Evolutionary conservation across 2,329 filamentous ascomycete species (phyloP).

Genomic region (Apiospora rasikravindrae): DNA sequence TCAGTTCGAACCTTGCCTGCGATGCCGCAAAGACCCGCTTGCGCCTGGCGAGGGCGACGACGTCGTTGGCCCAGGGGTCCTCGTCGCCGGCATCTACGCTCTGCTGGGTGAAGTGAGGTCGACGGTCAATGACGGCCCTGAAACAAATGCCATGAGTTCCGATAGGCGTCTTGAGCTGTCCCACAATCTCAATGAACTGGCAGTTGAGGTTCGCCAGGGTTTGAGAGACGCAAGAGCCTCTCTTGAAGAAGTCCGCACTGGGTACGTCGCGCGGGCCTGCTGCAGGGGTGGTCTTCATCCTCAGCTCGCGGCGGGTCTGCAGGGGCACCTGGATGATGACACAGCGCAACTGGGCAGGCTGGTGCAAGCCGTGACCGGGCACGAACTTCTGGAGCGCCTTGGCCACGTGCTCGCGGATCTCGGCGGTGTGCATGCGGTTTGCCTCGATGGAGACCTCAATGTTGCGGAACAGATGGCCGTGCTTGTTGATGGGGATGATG

Average conservation of each 20-base stretch:
- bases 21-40: neutral
- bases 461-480: conserved; percentile 46
- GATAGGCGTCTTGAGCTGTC: conserved; percentile 28
- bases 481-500: conserved; percentile 43
- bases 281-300: neutral
- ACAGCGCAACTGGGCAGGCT: conserved; percentile 42
- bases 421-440: conserved; percentile 40
- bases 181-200: conserved; percentile 43
- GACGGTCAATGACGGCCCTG: conserved; percentile 31
- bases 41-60: conserved; percentile 26
- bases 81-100: conserved; percentile 16
- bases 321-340: conserved; percentile 50
- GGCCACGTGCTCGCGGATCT: conserved; percentile 38
- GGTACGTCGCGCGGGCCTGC: conserved; percentile 33
- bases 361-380: conserved; percentile 28
- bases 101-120: conserved; percentile 27
- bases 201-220: conserved; percentile 42
- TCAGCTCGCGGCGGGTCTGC: conserved; percentile 19
- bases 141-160: conserved; percentile 27
- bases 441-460: conserved; percentile 50
- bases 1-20: neutral
- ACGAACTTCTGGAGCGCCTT: conserved; percentile 45
- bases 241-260: conserved; percentile 43
- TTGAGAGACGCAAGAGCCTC: conserved; percentile 34
- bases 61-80: conserved; percentile 29